Evolutionary conservation across 1,139 yeast species (phyloP).

Genomic region (Lodderomyces jiufengensis): DNA sequence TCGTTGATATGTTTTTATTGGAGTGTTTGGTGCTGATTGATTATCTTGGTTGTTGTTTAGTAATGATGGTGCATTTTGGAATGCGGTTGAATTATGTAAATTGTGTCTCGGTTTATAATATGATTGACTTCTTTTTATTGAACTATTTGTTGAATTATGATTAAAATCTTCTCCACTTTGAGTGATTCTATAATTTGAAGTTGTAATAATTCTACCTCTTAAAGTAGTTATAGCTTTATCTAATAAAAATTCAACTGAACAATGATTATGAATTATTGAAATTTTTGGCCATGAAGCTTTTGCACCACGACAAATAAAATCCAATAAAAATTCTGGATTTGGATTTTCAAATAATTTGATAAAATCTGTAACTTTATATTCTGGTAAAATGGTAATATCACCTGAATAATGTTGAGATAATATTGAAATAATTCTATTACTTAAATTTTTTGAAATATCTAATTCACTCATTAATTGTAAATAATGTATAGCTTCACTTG

Average conservation of each 20-base stretch:
- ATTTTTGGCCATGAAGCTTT: conserved; percentile 92
- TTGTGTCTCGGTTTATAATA: conserved; percentile 6
- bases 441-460: conserved; percentile 69
- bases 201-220: conserved; percentile 60
- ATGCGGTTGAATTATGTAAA: conserved; percentile 2
- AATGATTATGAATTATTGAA: conserved; percentile 79
- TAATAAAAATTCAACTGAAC: conserved; percentile 82
- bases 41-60: not conserved
- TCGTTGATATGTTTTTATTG: conserved; percentile 8
- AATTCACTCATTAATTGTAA: conserved; percentile 69
- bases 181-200: conserved; percentile 23
- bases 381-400: conserved; percentile 88
- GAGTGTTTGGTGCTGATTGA: conserved; percentile 15
- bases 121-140: conserved; percentile 10
- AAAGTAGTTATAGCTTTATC: conserved; percentile 71
- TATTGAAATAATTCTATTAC: conserved; percentile 70
- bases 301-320: conserved; percentile 78
- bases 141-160: not conserved
- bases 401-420: conserved; percentile 88
- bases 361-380: conserved; percentile 56
- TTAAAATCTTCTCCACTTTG: conserved; percentile 5
- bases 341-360: conserved; percentile 73
- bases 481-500: conserved; percentile 75
- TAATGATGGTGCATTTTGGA: conserved; percentile 18
- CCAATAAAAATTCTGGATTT: conserved; percentile 64